Percentiles rank a stretch among this genome's conserved stretches.
Conservation (phyloP, 2,329 filamentous ascomycete genomes). For the Aspergillus ochraceoroseus region DNA sequence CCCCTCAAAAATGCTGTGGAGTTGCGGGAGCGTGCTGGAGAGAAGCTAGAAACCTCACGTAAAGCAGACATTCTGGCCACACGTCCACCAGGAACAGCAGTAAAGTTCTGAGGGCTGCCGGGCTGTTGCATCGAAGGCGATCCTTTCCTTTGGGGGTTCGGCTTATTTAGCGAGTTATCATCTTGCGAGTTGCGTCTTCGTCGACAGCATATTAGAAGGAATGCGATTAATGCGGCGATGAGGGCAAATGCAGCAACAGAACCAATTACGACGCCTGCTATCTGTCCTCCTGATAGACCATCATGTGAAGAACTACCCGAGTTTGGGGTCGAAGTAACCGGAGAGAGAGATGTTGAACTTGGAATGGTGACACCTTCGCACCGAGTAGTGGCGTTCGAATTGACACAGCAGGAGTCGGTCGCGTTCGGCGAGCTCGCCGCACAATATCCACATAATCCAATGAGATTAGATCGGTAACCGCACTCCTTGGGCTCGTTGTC, state of each 20-base stretch:
- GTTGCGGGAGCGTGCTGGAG: conserved; percentile 52
- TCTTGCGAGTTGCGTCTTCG: conserved; percentile 57
- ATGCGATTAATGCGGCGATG: conserved; percentile 59
- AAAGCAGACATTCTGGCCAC: conserved; percentile 95
- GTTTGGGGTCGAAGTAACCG: conserved; percentile 61
- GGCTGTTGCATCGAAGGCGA: conserved; percentile 43
- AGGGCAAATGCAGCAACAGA: conserved; percentile 66
- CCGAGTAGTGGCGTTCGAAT: conserved; percentile 65
- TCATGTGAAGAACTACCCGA: conserved; percentile 35
- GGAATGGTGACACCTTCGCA: conserved; percentile 77
- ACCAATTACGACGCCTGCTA: conserved; percentile 86
- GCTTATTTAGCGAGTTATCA: conserved; percentile 82
- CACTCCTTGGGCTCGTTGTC: conserved; percentile 82
- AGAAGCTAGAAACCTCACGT: conserved; percentile 65
- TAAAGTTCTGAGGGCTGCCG: conserved; percentile 53
- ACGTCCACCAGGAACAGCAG: conserved; percentile 76
- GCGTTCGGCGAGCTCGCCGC: conserved; percentile 76
- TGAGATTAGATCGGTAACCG: conserved; percentile 67
- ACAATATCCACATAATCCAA: conserved; percentile 84
- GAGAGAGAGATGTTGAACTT: conserved; percentile 57
- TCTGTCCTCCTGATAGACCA: conserved; percentile 73
- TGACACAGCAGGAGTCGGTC: conserved; percentile 92
- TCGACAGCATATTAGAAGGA: conserved; percentile 56
- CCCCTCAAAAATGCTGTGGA: conserved; percentile 48
- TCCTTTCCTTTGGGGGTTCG: conserved; percentile 58